Evolutionary conservation across 1,284 basidiomycete genomes (phyloP), one percentile per base, ranked within the genome.

Genomic region (Fomitopsis palustris): DNA sequence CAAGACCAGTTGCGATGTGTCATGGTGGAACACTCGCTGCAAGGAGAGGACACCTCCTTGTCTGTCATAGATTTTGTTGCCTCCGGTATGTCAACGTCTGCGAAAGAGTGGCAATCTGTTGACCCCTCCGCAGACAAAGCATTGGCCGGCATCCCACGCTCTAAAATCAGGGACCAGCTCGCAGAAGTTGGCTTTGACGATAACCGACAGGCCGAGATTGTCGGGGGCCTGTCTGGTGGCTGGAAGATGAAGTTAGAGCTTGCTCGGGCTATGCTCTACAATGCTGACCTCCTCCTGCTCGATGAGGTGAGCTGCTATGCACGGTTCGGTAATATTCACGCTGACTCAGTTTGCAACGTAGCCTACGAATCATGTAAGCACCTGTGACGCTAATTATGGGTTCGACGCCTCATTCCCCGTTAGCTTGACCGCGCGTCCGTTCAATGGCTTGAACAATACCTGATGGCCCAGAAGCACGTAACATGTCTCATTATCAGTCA

Each of bases 201-300:
- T 63, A 84, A 82, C 60, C 84, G 95, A 63, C 96, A 98, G 76
- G 75, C 82, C 42, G 92, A 96, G 70, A 79, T 86, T 47, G 96
- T 98, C 61, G 92, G 91, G 53, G 92, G 93, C 56, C 80, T 98
- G 61, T 98, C 95, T 21, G 97, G 97, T 74, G 96, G 97, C 55
- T 99, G 96, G 96, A 99, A 99, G 82, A 99, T 99, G 96, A 94
- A 95, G 80, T 85, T 95, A 63, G 96, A 91, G 78, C 84, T 92
- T 53, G 94, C 90, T 16, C 81, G 94, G 67, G 95, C 95, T n/a
- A 97, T 97, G 93, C 78, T 97, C 56, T 96, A 96, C 78, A 93
- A 95, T 69, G 97, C 96, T 39, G 95, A 98, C 77, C 85, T 98
- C 56, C 82, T 98, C 52, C 81, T 98, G 57, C 86, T 98, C 55